Conservation (phyloP, 768 basidiomycete genomes). For the Boletellus emodensis region DNA sequence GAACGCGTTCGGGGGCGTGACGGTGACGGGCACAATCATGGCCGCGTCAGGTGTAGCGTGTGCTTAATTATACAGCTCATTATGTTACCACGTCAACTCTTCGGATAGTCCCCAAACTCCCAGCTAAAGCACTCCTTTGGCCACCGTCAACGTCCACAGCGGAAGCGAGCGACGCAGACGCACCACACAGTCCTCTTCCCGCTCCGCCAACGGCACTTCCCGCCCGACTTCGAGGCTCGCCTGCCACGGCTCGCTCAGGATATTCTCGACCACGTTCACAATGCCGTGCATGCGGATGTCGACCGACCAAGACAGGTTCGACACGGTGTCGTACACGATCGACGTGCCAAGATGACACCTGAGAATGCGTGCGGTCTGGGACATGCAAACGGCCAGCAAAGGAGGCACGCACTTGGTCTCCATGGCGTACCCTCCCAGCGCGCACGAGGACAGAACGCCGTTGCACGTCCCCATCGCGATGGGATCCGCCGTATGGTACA, state of each 20-base stretch:
- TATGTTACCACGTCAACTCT: constrained; percentile 1
- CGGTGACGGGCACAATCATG: constrained; percentile 66
- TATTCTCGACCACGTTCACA: constrained; percentile 67
- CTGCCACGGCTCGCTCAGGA: constrained; percentile 70
- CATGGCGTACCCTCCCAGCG: constrained; percentile 85
- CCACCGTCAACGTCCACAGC: not conserved
- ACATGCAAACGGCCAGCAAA: not conserved
- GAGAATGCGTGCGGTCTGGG: not conserved
- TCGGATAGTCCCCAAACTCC: constrained; percentile 55
- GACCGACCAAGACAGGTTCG: constrained; percentile 79
- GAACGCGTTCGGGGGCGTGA: constrained; percentile 33
- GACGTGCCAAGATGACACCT: constrained; percentile 85
- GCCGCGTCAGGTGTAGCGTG: too few relatives aligned
- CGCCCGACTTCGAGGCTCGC: constrained; percentile 56
- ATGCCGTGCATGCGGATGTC: constrained; percentile 81
- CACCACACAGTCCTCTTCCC: constrained; percentile 71
- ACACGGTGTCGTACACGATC: constrained; percentile 90
- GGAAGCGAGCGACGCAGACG: constrained; percentile 19
- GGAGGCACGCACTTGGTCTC: constrained; percentile 54
- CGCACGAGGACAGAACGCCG: constrained; percentile 76
- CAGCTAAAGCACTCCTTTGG: constrained; percentile 65
- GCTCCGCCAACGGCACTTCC: constrained; percentile 53
- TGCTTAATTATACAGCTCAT: not conserved
- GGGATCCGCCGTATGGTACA: constrained; percentile 94
- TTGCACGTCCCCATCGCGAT: constrained; percentile 89